Evolutionary conservation across 371 early-diverging fungal genomes (phyloP), one percentile per base, ranked within the genome.

Genomic region (Dinochytrium kinnereticum): DNA sequence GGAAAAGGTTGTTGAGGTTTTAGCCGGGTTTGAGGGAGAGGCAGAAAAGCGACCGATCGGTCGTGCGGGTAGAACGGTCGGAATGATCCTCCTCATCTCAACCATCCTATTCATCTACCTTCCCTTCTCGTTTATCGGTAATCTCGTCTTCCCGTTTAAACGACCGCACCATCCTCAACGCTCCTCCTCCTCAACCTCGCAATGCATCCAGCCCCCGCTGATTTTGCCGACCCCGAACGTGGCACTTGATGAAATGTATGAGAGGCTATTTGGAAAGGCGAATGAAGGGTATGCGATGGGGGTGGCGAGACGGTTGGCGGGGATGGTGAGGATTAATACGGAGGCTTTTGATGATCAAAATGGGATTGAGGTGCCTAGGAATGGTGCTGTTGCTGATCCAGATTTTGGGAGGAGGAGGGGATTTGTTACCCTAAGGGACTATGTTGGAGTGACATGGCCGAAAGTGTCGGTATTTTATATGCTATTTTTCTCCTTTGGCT

Each of bases 291-390:
- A 64, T 59, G 28, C 44, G 5, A 26, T 1, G 1, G 51, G 49
- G 28, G 69, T 24, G n/a, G 75, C 75, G 1, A 17, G 33, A 10
- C n/a, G 49, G 24, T 65, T 74, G 3, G 72, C 51, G 15, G 72
- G 72, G 3, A 53, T 68, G 7, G 72, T 76, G 3, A 68, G 72
- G 26, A 72, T 76, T 44, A 2, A 34, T 10, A 76, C 76, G 1
- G 68, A 33, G 28, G 61, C 72, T 7, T 76, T 33, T 49, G 75
- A 74, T 40, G 69, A 69, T 34, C 66, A 68, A 70, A 70, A 66
- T 59, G 68, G 50, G 13, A 51, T 2, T 40, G 33, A 13, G 7
- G 51, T 53, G 28, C 68, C 59, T n/a, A 70, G 28, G 17, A 59
- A 67, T 13, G 72, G 57, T 10, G 68, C 68, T 3, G 34, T 31